Percentiles rank a stretch among this genome's conserved stretches.
These are phyloP conservation scores for Symmetrospora coprosmae DNA, from an alignment of 768 basidiomycete genomes.

Conservation along the genomic window DNA sequence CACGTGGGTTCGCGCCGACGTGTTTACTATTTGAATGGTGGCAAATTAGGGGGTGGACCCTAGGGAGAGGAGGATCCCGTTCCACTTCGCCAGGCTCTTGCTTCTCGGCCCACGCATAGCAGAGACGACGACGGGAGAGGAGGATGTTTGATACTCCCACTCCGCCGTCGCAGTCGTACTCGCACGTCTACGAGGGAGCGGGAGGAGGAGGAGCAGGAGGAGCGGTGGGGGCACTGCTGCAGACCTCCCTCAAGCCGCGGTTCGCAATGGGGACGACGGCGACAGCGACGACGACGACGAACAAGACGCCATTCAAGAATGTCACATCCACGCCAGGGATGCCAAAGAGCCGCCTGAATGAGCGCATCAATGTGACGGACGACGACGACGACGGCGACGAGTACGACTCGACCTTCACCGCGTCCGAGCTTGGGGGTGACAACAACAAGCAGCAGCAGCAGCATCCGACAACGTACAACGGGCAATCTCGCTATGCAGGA, in stretches of 20 bases:
- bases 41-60: too few relatives aligned
- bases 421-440: conserved; percentile 6
- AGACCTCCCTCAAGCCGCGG: neutral
- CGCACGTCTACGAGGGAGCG: too few relatives aligned
- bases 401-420: conserved; percentile 15
- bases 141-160: conserved; percentile 17
- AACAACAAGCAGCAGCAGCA: neutral
- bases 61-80: too few relatives aligned
- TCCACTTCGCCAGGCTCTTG: too few relatives aligned
- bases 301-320: neutral
- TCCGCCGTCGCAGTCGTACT: conserved; percentile 19
- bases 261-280: too few relatives aligned
- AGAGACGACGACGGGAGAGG: too few relatives aligned
- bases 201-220: neutral
- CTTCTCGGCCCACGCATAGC: too few relatives aligned
- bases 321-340: conserved; percentile 1
- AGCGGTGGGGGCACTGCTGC: neutral
- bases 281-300: too few relatives aligned
- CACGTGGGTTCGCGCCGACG: too few relatives aligned
- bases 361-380: conserved; percentile 10
- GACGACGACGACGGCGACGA: neutral
- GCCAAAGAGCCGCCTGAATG: neutral
- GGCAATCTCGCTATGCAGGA: too few relatives aligned
- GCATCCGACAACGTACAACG: neutral
- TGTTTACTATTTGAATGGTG: too few relatives aligned